Evolutionary conservation across 331 rosid genomes (phyloP).

Genomic region (Prunus yedoensis): DNA sequence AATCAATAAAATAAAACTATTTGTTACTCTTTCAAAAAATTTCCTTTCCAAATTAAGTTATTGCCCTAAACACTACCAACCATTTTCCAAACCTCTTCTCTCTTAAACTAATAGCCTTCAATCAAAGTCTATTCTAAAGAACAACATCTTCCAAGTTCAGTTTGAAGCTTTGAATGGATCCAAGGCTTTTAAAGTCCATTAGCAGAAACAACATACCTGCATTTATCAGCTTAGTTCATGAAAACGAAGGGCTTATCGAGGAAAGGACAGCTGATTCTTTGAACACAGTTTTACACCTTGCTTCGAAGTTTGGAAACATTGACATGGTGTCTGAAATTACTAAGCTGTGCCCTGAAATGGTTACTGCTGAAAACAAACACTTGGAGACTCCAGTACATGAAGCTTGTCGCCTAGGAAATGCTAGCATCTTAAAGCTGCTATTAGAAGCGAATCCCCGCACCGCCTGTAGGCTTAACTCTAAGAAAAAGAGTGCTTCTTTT

Average conservation of each 20-base stretch:
- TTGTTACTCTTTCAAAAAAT: too few relatives aligned
- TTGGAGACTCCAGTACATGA: slow-evolving; percentile 62
- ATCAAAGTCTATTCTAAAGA: not conserved
- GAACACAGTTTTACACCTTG: slow-evolving; percentile 59
- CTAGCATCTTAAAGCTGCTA: slow-evolving; percentile 36
- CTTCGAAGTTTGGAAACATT: slow-evolving; percentile 45
- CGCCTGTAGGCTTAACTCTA: slow-evolving; percentile 37
- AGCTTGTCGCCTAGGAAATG: slow-evolving; percentile 47
- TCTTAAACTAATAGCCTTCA: not conserved
- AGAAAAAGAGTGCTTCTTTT: slow-evolving; percentile 33
- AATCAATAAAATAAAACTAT: too few relatives aligned
- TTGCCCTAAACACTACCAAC: too few relatives aligned
- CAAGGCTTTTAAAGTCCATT: slow-evolving; percentile 44
- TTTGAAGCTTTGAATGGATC: slow-evolving; percentile 44
- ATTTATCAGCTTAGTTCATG: slow-evolving; percentile 33
- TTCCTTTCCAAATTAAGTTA: too few relatives aligned
- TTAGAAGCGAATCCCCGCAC: slow-evolving; percentile 41
- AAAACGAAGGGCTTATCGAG: slow-evolving; percentile 40
- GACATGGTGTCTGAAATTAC: slow-evolving; percentile 46
- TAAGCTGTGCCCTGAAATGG: slow-evolving; percentile 52
- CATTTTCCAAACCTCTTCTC: too few relatives aligned
- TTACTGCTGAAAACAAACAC: slow-evolving; percentile 43
- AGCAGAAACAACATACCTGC: slow-evolving; percentile 36
- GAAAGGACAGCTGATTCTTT: slow-evolving; percentile 43
- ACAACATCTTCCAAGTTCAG: not conserved